A percentile compares a stretch with the other conserved stretches of the same genome.
Conservation (phyloP, 2,329 filamentous ascomycete species). For the Stachybotrys elegans region DNA sequence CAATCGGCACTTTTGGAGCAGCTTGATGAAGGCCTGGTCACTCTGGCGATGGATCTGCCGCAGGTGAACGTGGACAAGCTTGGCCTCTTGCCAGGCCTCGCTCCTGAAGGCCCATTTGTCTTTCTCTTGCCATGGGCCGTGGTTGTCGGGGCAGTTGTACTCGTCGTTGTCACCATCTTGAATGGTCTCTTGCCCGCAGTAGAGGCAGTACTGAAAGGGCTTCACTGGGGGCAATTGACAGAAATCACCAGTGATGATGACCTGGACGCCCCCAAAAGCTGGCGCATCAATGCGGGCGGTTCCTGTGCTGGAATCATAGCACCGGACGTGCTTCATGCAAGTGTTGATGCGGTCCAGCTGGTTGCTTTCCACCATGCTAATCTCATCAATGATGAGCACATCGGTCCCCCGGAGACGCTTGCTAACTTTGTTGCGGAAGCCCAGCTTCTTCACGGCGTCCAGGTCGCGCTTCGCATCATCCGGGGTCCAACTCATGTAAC, state of each 20-base stretch:
- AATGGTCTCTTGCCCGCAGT: slow-evolving; percentile 7
- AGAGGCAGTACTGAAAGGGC: slow-evolving; percentile 35
- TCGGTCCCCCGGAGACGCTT: slow-evolving; percentile 38
- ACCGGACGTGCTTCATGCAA: slow-evolving; percentile 23
- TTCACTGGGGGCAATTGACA: slow-evolving; percentile 56
- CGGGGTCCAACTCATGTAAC: slow-evolving; percentile 52
- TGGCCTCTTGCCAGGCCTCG: slow-evolving; percentile 46
- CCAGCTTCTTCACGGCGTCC: neutral
- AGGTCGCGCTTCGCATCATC: slow-evolving; percentile 14
- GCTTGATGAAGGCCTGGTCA: slow-evolving; percentile 46
- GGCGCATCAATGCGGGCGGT: neutral
- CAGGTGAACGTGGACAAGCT: slow-evolving; percentile 49
- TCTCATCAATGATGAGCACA: slow-evolving; percentile 60
- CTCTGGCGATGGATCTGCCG: slow-evolving; percentile 52
- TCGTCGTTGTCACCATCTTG: neutral
- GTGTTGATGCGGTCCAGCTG: slow-evolving; percentile 17
- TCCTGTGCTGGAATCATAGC: neutral
- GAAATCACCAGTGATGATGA: slow-evolving; percentile 40
- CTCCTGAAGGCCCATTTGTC: slow-evolving; percentile 60
- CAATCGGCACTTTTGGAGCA: slow-evolving; percentile 50
- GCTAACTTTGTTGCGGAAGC: slow-evolving; percentile 8
- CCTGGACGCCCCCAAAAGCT: slow-evolving; percentile 19
- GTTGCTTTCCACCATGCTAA: slow-evolving; percentile 58
- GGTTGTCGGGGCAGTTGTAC: slow-evolving; percentile 23
- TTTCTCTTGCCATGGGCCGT: slow-evolving; percentile 34